A percentile compares a stretch with the other conserved stretches of the same genome.
Conservation (phyloP, 2,329 filamentous ascomycete genomes). For the Sclerotinia sclerotiorum region DNA sequence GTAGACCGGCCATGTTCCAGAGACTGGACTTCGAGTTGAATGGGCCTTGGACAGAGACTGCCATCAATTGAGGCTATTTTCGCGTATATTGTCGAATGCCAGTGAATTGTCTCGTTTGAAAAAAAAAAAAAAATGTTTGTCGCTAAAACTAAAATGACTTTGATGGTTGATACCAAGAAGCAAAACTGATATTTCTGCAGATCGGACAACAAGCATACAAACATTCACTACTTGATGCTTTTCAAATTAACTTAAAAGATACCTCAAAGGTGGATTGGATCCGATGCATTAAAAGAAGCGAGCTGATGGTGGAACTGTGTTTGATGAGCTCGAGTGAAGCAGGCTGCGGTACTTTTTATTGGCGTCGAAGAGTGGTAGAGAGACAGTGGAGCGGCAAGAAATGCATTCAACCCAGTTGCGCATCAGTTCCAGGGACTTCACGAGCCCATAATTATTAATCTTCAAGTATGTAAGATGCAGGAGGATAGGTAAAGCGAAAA, state of each 20-base stretch:
- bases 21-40: slow-evolving; percentile 37
- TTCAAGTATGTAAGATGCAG: slow-evolving; percentile 28
- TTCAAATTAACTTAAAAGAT: slow-evolving; percentile 14
- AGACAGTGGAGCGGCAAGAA: slow-evolving; percentile 20
- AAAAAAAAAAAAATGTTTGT: background rate
- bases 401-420: slow-evolving; percentile 18
- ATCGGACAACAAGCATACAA: slow-evolving; percentile 7
- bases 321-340: slow-evolving; percentile 13
- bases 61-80: slow-evolving; percentile 38
- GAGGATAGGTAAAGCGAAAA: slow-evolving; percentile 29
- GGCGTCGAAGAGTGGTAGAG: slow-evolving; percentile 13
- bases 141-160: slow-evolving; percentile 4
- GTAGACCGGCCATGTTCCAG: slow-evolving; percentile 38
- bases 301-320: slow-evolving; percentile 13
- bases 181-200: background rate
- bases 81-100: slow-evolving; percentile 12
- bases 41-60: slow-evolving; percentile 39
- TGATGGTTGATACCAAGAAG: background rate
- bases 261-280: background rate
- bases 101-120: slow-evolving; percentile 26
- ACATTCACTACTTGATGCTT: slow-evolving; percentile 20
- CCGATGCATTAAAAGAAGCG: slow-evolving; percentile 19
- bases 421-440: slow-evolving; percentile 28
- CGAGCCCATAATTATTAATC: slow-evolving; percentile 31
- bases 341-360: slow-evolving; percentile 24